Percentiles rank a stretch among this genome's conserved stretches.
These are phyloP conservation scores for Macrolepiota albuminosa DNA, from an alignment of 768 basidiomycete species.

Conservation along the genomic window DNA sequence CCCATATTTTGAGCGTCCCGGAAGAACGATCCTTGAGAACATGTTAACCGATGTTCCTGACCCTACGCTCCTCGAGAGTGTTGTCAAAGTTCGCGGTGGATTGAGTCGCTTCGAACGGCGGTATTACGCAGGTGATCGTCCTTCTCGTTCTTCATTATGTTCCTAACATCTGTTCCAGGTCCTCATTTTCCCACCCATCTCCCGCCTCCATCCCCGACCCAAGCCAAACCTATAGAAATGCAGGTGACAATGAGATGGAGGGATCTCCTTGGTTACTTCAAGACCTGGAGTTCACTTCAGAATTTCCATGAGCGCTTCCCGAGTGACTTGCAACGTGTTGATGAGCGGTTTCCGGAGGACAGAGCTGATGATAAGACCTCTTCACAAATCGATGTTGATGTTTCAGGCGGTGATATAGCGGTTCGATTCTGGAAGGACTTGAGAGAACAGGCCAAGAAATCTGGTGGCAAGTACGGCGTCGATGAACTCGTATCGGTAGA, in stretches of 20 bases:
- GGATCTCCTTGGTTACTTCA: conserved; percentile 61
- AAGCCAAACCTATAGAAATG: conserved; percentile 45
- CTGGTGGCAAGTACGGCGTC: conserved; percentile 26
- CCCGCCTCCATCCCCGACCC: conserved; percentile 18
- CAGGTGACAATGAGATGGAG: conserved; percentile 58
- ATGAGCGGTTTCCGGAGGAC: conserved; percentile 33
- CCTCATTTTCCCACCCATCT: conserved; percentile 11
- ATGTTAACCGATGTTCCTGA: conserved; percentile 69
- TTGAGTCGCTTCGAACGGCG: conserved; percentile 45
- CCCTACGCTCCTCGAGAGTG: conserved; percentile 27
- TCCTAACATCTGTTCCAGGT: conserved; percentile 2
- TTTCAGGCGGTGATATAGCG: conserved; percentile 57
- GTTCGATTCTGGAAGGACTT: conserved; percentile 58
- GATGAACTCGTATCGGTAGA: conserved; percentile 40
- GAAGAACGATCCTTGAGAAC: conserved; percentile 67
- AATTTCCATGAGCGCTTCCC: conserved; percentile 62
- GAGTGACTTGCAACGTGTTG: conserved; percentile 38
- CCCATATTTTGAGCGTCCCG: conserved; percentile 77
- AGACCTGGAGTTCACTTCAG: conserved; percentile 68
- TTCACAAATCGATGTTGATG: conserved; percentile 15
- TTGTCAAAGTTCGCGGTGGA: conserved; percentile 21
- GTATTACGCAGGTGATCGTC: conserved; percentile 49
- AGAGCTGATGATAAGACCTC: neutral
- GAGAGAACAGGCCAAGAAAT: conserved; percentile 31
- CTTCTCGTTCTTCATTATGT: neutral